phyloP scores from a whole-genome alignment of 1,284 basidiomycete species.

The Microbotryum silenes-acaulis region DNA sequence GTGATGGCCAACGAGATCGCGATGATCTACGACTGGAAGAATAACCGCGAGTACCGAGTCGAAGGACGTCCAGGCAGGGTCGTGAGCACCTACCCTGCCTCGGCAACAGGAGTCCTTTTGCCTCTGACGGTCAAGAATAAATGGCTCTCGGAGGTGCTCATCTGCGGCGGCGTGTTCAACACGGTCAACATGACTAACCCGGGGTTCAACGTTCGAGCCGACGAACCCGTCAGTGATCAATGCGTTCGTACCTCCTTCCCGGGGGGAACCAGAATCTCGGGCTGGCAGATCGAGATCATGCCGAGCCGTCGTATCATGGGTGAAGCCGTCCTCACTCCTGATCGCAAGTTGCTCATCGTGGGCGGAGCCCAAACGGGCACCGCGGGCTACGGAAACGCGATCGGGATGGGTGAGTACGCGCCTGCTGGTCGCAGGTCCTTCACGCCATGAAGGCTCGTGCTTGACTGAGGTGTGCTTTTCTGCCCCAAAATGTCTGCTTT shows the following conservation, averaged over 20 bases:
- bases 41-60: constrained; percentile 52
- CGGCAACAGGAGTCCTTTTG: constrained; percentile 61
- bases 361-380: constrained; percentile 69
- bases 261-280: constrained; percentile 32
- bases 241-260: too few relatives aligned
- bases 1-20: constrained; percentile 67
- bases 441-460: too few relatives aligned
- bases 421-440: too few relatives aligned
- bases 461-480: constrained; percentile 44
- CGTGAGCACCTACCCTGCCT: constrained; percentile 55
- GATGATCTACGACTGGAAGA: constrained; percentile 68
- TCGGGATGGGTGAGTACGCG: too few relatives aligned
- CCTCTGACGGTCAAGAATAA: constrained; percentile 57
- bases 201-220: too few relatives aligned
- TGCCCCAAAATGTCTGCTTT: too few relatives aligned
- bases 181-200: constrained; percentile 47
- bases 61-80: constrained; percentile 50
- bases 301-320: constrained; percentile 66
- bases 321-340: constrained; percentile 65
- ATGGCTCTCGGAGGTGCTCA: constrained; percentile 55
- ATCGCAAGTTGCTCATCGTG: constrained; percentile 59
- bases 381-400: constrained; percentile 70
- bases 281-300: constrained; percentile 69
- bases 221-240: too few relatives aligned
- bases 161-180: constrained; percentile 70